A percentile compares a stretch with the other conserved stretches of the same genome.
Conservation (phyloP, 768 basidiomycete genomes). For the Rhizopogon vinicolor region DNA sequence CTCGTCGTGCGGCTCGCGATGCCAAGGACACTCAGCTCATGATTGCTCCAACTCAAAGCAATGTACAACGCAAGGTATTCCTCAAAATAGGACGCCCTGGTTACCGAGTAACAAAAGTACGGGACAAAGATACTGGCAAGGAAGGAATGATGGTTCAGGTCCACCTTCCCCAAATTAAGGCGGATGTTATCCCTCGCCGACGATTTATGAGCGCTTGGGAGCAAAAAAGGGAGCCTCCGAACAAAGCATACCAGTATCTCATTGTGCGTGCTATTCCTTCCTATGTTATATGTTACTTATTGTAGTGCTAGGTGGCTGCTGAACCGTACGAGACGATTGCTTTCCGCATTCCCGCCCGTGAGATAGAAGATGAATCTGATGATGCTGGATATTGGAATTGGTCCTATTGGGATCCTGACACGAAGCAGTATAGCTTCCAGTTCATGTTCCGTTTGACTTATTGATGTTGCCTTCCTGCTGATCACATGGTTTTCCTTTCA, state of each 20-base stretch:
- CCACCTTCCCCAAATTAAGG: slow-evolving; percentile 90
- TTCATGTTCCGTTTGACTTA: slow-evolving; percentile 80
- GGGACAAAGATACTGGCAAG: slow-evolving; percentile 84
- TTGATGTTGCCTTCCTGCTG: slow-evolving; percentile 15
- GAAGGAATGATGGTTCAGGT: slow-evolving; percentile 98
- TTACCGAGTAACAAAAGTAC: slow-evolving; percentile 94
- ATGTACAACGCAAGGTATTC: slow-evolving; percentile 88
- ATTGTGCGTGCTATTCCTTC: slow-evolving; percentile 57
- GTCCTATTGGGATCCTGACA: slow-evolving; percentile 99
- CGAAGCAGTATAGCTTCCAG: slow-evolving; percentile 97
- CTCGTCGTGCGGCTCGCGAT: slow-evolving; percentile 94
- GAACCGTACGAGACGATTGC: slow-evolving; percentile 99
- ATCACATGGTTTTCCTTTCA: background rate
- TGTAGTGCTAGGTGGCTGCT: slow-evolving; percentile 76
- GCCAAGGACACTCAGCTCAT: slow-evolving; percentile 91
- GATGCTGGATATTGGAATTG: slow-evolving; percentile 93
- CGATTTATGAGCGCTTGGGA: slow-evolving; percentile 99
- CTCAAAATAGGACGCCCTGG: slow-evolving; percentile 96
- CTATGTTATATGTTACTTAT: slow-evolving; percentile 24
- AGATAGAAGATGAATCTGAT: slow-evolving; percentile 93
- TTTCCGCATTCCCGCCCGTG: slow-evolving; percentile 96
- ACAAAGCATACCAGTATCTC: slow-evolving; percentile 95
- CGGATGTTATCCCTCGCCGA: slow-evolving; percentile 75
- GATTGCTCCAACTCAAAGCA: slow-evolving; percentile 78
- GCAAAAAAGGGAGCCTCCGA: slow-evolving; percentile 91